These are phyloP conservation scores for Eremochloa ophiuroides DNA, from an alignment of 176 grass and related monocot genomes.

Conservation along the genomic window DNA sequence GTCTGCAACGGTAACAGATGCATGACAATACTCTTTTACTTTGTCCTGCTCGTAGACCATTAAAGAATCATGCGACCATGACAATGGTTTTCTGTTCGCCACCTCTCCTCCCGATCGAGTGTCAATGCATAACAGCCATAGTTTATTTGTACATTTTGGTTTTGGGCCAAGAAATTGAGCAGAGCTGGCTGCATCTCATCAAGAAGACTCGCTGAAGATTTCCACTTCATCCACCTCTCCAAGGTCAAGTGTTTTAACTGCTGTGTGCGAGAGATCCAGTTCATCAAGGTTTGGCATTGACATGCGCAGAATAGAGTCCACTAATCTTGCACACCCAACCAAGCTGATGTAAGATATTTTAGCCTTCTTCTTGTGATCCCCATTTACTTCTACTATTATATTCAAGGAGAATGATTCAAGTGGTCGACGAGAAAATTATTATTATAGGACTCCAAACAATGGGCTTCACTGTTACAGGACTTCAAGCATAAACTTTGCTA, in stretches of 20 bases:
- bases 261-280: background rate
- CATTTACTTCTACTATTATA: no score
- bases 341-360: background rate
- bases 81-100: no score
- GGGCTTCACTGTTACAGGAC: no score
- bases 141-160: accelerated
- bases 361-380: background rate
- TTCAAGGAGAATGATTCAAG: background rate
- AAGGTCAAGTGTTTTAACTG: background rate
- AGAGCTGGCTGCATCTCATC: background rate
- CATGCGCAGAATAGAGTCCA: background rate
- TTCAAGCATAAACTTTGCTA: no score
- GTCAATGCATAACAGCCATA: background rate
- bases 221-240: accelerated
- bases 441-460: no score
- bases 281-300: background rate
- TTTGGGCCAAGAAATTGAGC: background rate
- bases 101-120: no score
- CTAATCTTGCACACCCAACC: background rate
- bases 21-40: background rate
- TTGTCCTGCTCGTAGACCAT: background rate
- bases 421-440: no score
- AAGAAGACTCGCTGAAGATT: background rate
- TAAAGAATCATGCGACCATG: no score
- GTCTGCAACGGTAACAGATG: background rate